These are phyloP conservation scores for Quambalaria eucalypti DNA, from an alignment of 1,284 basidiomycete species.

Conservation along the genomic window DNA sequence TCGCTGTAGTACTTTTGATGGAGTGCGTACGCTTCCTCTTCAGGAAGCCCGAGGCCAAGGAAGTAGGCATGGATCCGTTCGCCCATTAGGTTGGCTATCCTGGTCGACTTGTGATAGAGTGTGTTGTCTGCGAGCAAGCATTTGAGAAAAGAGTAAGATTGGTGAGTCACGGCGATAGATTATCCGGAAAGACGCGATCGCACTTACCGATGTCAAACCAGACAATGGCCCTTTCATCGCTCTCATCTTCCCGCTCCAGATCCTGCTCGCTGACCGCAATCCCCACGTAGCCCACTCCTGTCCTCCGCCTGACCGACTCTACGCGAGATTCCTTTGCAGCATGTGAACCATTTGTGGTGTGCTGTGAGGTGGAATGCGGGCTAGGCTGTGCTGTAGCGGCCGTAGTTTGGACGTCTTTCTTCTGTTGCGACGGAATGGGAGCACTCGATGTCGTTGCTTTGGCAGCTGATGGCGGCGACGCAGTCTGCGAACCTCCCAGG, in stretches of 20 bases:
- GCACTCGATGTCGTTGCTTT: too few relatives aligned
- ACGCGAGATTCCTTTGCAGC: not conserved
- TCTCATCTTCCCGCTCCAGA: conserved; percentile 4
- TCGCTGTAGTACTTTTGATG: conserved; percentile 65
- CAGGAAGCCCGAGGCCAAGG: conserved; percentile 58
- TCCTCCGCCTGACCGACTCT: not conserved
- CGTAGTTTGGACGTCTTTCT: too few relatives aligned
- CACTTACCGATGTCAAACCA: conserved; percentile 63
- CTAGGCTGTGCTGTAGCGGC: too few relatives aligned
- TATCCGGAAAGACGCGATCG: not conserved
- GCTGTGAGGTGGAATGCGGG: too few relatives aligned
- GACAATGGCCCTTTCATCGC: conserved; percentile 50
- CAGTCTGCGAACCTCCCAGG: too few relatives aligned
- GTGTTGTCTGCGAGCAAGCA: conserved; percentile 59
- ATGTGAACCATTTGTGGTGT: not conserved
- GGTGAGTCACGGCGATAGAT: not conserved
- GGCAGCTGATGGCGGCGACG: too few relatives aligned
- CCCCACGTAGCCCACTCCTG: conserved; percentile 1
- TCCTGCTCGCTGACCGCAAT: conserved; percentile 1
- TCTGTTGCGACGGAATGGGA: too few relatives aligned
- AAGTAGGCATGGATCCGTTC: conserved; percentile 75
- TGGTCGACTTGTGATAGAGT: conserved; percentile 53
- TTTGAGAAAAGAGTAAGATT: not conserved
- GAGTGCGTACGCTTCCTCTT: conserved; percentile 63
- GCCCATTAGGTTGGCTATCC: conserved; percentile 69